Percentiles rank a stretch among this genome's conserved stretches.
Conservation (phyloP, 352 stramenopile species). For the Globisporangium yorkense region DNA sequence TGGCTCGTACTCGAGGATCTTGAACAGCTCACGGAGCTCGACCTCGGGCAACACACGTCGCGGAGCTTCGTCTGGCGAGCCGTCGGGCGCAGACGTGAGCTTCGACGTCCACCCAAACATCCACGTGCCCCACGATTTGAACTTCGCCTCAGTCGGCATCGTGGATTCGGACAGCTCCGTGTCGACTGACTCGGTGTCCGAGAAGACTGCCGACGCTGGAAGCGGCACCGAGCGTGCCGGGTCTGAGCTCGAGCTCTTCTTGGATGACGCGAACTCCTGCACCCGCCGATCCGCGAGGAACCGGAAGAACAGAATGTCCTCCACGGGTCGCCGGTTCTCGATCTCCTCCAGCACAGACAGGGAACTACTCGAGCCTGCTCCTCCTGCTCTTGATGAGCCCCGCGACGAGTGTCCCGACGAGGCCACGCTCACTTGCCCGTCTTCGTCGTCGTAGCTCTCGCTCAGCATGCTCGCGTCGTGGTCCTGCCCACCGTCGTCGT, state of each 20-base stretch:
- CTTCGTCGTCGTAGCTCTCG: conserved; percentile 3
- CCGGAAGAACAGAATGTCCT: conserved; percentile 84
- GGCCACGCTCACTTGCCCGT: conserved; percentile 9
- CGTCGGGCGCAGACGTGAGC: conserved; percentile 29
- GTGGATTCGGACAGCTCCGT: conserved; percentile 67
- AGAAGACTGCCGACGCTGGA: conserved; percentile 41
- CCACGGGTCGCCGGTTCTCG: conserved; percentile 57
- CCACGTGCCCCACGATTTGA: conserved; percentile 78
- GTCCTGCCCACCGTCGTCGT: neutral
- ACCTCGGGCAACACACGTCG: conserved; percentile 67
- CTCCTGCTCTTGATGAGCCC: conserved; percentile 2
- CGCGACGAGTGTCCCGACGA: conserved; percentile 4
- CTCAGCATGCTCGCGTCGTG: conserved; percentile 5
- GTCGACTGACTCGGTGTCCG: conserved; percentile 76
- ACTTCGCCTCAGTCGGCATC: conserved; percentile 64
- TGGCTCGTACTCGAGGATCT: conserved; percentile 82
- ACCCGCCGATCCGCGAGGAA: conserved; percentile 66
- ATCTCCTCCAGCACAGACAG: conserved; percentile 55
- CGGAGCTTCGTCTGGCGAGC: conserved; percentile 20
- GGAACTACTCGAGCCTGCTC: neutral
- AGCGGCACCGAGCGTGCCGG: conserved; percentile 27
- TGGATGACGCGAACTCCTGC: conserved; percentile 13
- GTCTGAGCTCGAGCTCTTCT: conserved; percentile 16
- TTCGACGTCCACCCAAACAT: conserved; percentile 85
- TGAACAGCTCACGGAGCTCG: conserved; percentile 81